These are phyloP conservation scores for Penicillium lividum DNA, from an alignment of 495 filamentous ascomycete species.

Conservation along the genomic window DNA sequence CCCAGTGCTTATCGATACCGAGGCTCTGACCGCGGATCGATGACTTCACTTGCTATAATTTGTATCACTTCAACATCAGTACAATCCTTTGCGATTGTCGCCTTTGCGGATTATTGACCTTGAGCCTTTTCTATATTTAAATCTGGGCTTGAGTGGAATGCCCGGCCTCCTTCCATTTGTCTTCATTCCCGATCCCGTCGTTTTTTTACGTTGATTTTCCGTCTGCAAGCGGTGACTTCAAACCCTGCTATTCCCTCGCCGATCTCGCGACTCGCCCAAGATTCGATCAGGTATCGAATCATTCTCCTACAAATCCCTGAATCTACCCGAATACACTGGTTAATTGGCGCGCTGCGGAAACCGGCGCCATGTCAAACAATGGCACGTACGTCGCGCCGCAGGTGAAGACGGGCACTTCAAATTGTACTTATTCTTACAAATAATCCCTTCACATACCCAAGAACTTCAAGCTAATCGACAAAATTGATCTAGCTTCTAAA, in stretches of 20 bases:
- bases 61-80: not conserved
- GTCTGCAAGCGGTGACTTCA: slow-evolving; percentile 13
- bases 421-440: slow-evolving; percentile 22
- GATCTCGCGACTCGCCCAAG: slow-evolving; percentile 9
- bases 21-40: slow-evolving; percentile 12
- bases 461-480: slow-evolving; percentile 1
- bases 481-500: slow-evolving; percentile 39
- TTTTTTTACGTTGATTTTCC: slow-evolving; percentile 11
- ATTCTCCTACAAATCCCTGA: not conserved
- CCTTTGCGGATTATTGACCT: not conserved
- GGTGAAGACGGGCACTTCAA: slow-evolving; percentile 36
- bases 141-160: not conserved
- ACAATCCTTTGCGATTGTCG: not conserved
- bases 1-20: slow-evolving; percentile 21
- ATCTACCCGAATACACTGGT: not conserved
- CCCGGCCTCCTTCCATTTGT: not conserved
- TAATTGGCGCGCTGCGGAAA: not conserved
- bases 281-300: slow-evolving; percentile 21
- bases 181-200: not conserved
- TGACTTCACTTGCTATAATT: slow-evolving; percentile 18
- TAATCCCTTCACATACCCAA: not conserved
- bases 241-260: slow-evolving; percentile 11
- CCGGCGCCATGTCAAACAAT: slow-evolving; percentile 39
- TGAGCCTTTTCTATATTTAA: not conserved
- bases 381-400: slow-evolving; percentile 33